Percentiles rank a stretch among this genome's conserved stretches.
Evolutionary conservation across 345 rosid species (phyloP).

Genomic region (Acer campestre): DNA sequence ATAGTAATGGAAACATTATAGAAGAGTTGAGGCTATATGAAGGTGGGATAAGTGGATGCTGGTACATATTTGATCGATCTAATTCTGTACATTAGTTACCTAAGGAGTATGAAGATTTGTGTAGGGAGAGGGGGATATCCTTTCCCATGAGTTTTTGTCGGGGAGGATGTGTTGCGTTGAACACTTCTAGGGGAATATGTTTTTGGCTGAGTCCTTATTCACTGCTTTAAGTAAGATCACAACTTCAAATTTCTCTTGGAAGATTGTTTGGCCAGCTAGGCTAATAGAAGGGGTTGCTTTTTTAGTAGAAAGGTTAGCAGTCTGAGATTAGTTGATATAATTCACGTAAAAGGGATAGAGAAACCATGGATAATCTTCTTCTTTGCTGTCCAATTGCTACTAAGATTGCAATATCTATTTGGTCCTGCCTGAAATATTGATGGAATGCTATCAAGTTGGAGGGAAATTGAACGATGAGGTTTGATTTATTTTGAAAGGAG

Average conservation of each 20-base stretch:
- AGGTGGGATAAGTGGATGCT: slow-evolving; percentile 6
- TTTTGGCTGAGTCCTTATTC: background rate
- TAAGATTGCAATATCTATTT: background rate
- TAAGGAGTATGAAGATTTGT: background rate
- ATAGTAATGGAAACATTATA: background rate
- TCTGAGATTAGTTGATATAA: background rate
- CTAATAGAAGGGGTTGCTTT: background rate
- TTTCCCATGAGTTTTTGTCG: background rate
- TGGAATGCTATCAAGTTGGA: background rate
- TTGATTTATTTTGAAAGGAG: background rate
- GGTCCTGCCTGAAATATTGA: background rate
- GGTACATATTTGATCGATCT: background rate
- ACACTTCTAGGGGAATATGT: background rate
- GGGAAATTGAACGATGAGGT: background rate
- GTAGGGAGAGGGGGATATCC: background rate
- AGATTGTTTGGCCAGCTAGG: background rate
- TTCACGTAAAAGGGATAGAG: background rate
- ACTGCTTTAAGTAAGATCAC: background rate
- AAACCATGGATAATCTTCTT: background rate
- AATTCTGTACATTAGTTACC: background rate
- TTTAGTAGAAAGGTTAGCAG: background rate
- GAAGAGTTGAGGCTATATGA: background rate
- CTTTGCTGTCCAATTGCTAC: background rate
- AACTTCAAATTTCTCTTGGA: background rate
- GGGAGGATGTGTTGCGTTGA: background rate